These are phyloP conservation scores for Scedosporium apiospermum DNA, from an alignment of 2,329 filamentous ascomycete genomes.

Conservation along the genomic window DNA sequence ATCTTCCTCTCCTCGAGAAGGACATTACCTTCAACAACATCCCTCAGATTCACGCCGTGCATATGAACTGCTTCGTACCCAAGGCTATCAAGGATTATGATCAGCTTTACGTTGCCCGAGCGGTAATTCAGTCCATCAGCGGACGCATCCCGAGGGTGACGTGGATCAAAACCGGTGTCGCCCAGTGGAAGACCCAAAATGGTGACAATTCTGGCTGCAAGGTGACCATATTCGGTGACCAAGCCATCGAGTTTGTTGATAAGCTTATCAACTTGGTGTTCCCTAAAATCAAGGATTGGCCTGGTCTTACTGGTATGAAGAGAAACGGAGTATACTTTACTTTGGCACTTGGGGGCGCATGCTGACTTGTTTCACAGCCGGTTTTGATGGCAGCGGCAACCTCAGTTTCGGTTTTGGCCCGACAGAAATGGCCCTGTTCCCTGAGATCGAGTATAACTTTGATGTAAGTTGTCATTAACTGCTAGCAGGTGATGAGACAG, in stretches of 20 bases:
- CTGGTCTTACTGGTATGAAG: slow-evolving; percentile 43
- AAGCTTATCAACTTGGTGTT: slow-evolving; percentile 86
- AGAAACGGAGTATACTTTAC: neutral
- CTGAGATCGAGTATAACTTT: slow-evolving; percentile 91
- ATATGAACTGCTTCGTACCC: slow-evolving; percentile 68
- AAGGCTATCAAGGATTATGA: slow-evolving; percentile 61
- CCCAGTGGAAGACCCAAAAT: slow-evolving; percentile 64
- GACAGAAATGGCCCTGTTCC: slow-evolving; percentile 73
- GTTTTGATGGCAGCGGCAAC: slow-evolving; percentile 84
- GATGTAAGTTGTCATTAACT: slow-evolving; percentile 51
- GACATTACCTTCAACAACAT: slow-evolving; percentile 76
- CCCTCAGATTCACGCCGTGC: slow-evolving; percentile 71
- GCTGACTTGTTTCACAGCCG: slow-evolving; percentile 21
- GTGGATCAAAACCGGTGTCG: slow-evolving; percentile 58
- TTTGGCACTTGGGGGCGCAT: neutral
- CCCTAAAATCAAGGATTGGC: slow-evolving; percentile 94
- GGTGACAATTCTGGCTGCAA: slow-evolving; percentile 69
- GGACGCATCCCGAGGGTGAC: slow-evolving; percentile 65
- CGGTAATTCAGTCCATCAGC: slow-evolving; percentile 77
- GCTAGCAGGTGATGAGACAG: too few relatives aligned
- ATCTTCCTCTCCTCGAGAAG: slow-evolving; percentile 61
- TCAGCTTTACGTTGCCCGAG: slow-evolving; percentile 71
- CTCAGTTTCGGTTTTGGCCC: slow-evolving; percentile 70
- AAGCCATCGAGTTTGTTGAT: slow-evolving; percentile 82
- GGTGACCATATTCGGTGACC: slow-evolving; percentile 65